Evolutionary conservation across 176 grass and related monocot genomes (phyloP), one percentile per base, ranked within the genome.

Genomic region (Saccharum officinarum): DNA sequence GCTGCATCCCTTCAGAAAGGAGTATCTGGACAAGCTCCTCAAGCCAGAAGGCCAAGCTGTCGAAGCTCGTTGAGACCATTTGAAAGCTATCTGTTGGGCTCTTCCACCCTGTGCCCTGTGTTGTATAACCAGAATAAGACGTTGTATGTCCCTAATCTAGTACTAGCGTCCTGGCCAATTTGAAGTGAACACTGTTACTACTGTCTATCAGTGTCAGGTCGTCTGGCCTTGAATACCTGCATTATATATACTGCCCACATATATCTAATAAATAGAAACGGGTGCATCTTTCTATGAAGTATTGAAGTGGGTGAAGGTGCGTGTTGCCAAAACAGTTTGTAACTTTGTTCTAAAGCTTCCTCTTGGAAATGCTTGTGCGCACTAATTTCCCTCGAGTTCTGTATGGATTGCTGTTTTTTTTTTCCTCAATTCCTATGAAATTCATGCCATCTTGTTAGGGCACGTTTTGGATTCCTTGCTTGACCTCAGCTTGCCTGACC

Each of bases 21-120:
- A 88, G 23, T 97, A 97, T 82, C 78, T 97, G 75, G 87, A 90
- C 74, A 73, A 81, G 37, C 57, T 94, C 73, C 22, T 76, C 18
- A 88, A 90, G 64, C 84, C 87, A 74, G 55, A 80, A 74, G 71
- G 63, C 37, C 88, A 85, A 49, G 50, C 81, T 12, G 76, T 94
- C 11, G 82, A 94, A 86, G 89, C 83, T 75, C 77, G 47, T 26
- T 93, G 77, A 93, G 64, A 39, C 25, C 45, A 33, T 33, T 23
- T 20, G n/a, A 20, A 22, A 8, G 59, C 45, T 25, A 68, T 15
- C 30, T 41, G 11, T 3, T 9, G 9, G n/a, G 26, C 9, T 15
- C 1, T 36, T 75, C 46, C 3, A 12, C 3, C n/a, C 3, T 52
- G 4, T 16, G 28, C 49, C 59, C 26, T 20, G 7, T 79, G 11